Conservation (phyloP, 768 basidiomycete species). For the Suillus spraguei region DNA sequence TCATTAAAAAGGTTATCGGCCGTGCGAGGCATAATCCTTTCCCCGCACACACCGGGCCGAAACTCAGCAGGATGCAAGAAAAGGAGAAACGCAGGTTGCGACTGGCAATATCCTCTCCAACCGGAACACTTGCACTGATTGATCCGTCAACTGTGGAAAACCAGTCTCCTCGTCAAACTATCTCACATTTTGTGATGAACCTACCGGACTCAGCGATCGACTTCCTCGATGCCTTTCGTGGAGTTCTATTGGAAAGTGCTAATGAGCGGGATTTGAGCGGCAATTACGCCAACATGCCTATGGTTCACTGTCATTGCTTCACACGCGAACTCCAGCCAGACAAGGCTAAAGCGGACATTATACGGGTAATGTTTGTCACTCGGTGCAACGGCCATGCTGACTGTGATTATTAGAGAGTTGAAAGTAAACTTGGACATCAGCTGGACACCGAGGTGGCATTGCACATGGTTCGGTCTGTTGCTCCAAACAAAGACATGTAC, state of each 20-base stretch:
- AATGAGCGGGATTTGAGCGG: slow-evolving; percentile 46
- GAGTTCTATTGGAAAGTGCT: slow-evolving; percentile 49
- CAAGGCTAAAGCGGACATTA: slow-evolving; percentile 77
- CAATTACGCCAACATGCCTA: slow-evolving; percentile 63
- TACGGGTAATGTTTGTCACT: slow-evolving; percentile 51
- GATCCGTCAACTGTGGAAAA: slow-evolving; percentile 16
- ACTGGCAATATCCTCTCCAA: neutral
- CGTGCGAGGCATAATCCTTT: slow-evolving; percentile 69
- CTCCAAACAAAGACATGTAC: slow-evolving; percentile 98
- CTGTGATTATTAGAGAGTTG: slow-evolving; percentile 61
- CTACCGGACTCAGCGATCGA: slow-evolving; percentile 89
- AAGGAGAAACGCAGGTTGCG: slow-evolving; percentile 43
- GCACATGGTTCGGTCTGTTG: slow-evolving; percentile 88
- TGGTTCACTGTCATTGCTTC: slow-evolving; percentile 97
- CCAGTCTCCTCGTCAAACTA: slow-evolving; percentile 49
- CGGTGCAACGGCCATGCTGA: slow-evolving; percentile 10
- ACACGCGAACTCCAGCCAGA: slow-evolving; percentile 77
- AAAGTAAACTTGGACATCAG: slow-evolving; percentile 57
- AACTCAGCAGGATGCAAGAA: slow-evolving; percentile 32
- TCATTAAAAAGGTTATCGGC: slow-evolving; percentile 65
- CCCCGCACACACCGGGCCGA: slow-evolving; percentile 53
- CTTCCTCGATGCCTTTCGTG: slow-evolving; percentile 88
- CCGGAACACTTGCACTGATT: slow-evolving; percentile 3
- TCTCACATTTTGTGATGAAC: slow-evolving; percentile 97
- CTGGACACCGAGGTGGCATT: slow-evolving; percentile 54